Base-by-base conservation (phyloP, 768 basidiomycete species). In the Leccinum broughii region DNA sequence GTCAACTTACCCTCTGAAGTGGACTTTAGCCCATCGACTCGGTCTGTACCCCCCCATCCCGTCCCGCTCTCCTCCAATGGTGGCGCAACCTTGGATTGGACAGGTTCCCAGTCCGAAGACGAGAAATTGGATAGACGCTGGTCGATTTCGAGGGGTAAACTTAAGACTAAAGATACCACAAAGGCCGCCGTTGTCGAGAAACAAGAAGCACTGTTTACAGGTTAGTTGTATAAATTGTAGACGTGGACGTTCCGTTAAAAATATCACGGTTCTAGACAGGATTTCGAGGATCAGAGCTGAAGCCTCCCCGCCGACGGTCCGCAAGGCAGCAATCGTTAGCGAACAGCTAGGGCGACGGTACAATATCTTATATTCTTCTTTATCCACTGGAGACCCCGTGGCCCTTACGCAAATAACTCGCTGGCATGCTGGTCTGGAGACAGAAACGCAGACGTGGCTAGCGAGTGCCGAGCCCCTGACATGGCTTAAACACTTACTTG, bases 51-150 rank as follows among this genome's bases (percentile, higher is more conserved):
- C 35, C 66, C 68, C 3, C 88, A 90, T 66, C 90, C 90, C 13
- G 82, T 92, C 9, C 90, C 90, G 0, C 74, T 82, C 6, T 90
- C 89, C 8, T 78, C 80, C 6, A 83, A 91, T 68, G 85, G 87
- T 58, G 90, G 90, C 6, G 75, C 77, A 28, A 88, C 88, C 1
- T 74, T 92, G 37, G 90, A 92, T 66, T 92, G 90, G 90, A 80
- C 83, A n/a, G 79, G 81, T n/a, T 70, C 78, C 30, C 71, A 72
- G 14, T 71, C 79, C 2, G 85, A 85, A 14, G 83, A 88, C 30
- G 84, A 85, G 39, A 81, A 74, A 63, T 34, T 66, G n/a, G 88
- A 90, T 41, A 82, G 77, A 59, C 81, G 82, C 48, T 90, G 89
- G 89, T 78, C 83, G 3, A 78, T 86, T 50, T 75, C 81, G 6